A percentile compares a stretch with the other conserved stretches of the same genome.
phyloP scores from a whole-genome alignment of 2,329 filamentous ascomycete species.

The Xylaria multiplex region DNA sequence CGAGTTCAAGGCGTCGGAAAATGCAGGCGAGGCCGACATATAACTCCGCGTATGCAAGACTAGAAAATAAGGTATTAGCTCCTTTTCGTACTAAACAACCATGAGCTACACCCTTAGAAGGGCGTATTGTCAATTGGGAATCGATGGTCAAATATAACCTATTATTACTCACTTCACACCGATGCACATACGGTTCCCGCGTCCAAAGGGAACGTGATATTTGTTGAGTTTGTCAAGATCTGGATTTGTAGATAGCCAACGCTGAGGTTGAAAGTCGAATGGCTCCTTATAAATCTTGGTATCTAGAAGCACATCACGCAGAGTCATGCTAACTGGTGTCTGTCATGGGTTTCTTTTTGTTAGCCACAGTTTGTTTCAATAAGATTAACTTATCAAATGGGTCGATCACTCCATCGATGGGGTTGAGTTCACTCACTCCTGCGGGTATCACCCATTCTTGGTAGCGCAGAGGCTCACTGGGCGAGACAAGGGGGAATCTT shows the following conservation, averaged over 20 bases:
- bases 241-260: constrained; percentile 23
- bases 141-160: background rate
- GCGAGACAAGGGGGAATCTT: constrained; percentile 21
- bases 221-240: constrained; percentile 17
- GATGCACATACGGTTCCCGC: constrained; percentile 25
- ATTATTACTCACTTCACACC: constrained; percentile 18
- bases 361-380: too few relatives aligned
- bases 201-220: constrained; percentile 20
- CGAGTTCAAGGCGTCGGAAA: too few relatives aligned
- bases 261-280: constrained; percentile 15
- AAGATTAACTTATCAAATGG: background rate
- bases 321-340: constrained; percentile 28
- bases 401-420: background rate
- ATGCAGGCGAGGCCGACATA: background rate
- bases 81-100: too few relatives aligned
- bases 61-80: background rate
- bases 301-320: constrained; percentile 22
- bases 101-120: background rate
- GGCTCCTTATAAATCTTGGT: constrained; percentile 17
- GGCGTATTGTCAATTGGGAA: background rate
- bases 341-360: background rate
- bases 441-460: constrained; percentile 15
- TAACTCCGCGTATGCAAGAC: background rate
- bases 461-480: constrained; percentile 10
- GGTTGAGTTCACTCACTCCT: background rate